Evolutionary conservation across 768 basidiomycete genomes (phyloP), one percentile per base, ranked within the genome.

Genomic region (Leccinum variicolor): DNA sequence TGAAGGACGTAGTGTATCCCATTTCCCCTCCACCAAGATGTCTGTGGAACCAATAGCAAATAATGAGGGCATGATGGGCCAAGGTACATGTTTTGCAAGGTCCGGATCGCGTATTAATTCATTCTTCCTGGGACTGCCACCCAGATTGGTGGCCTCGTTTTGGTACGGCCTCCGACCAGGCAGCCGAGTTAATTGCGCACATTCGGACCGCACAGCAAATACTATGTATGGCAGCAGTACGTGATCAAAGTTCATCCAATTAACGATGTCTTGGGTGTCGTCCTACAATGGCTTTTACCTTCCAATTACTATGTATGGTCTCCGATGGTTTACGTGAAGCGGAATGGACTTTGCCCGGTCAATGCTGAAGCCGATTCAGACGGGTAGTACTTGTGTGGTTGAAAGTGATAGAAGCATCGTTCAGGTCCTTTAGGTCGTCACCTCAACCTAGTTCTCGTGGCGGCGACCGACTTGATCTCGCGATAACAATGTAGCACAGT

Each of bases 41-140:
- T 21, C n/a, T 21, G 13, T 28, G 23, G 23, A 13, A 25, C 45
- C 33, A 52, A 49, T 52, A 11, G 41, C 7, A 19, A 46, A 28
- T 31, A 19, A 39, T 25, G 46, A 34, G 39, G 19, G 61, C 47
- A 29, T 33, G 36, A 29, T 52, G n/a, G n/a, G 31, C 33, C 41
- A 43, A 19, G 41, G 41, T 43, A 6, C 41, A 41, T 41, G 39
- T 43, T 50, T 11, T n/a, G 39, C 49, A 41, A 50, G 50, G 43
- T 53, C 29, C 64, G 55, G 50, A 51, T 56, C 41, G n/a, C 39
- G 26, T 45, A n/a, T 43, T 39, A 31, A 29, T 33, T 9, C 52
- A 28, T 39, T 45, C 58, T 47, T 47, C 36, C 39, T 48, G 58
- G 46, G 53, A 39, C 14, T 31, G 33, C 21, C 45, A 39, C 34